Base-by-base conservation (phyloP, 108 stramenopile genomes). In the Cylindrotheca closterium region DNA sequence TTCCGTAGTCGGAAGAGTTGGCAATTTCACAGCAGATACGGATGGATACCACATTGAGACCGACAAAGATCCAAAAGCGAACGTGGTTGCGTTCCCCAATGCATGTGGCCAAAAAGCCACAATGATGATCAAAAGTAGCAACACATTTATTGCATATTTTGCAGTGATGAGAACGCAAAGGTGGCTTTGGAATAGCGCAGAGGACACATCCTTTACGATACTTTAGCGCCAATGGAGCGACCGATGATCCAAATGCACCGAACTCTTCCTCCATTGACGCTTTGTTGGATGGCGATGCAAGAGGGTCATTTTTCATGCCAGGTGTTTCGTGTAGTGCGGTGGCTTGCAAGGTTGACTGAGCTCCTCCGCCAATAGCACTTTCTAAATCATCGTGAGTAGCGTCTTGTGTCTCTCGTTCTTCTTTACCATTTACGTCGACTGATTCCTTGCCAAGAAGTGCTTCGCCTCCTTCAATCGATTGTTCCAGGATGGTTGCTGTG, bases 101-200 rank as follows among this genome's bases (percentile, higher is more conserved):
- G 68, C 93, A 93, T 1, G 91, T 90, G 23, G 75, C 86, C 30
- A 94, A 53, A 30, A 93, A 84, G 12, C 61, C 23, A 65, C 95
- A 96, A 69, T 94, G 92, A 79, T 96, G 95, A 80, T 96, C 95
- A 60, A 92, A 94, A 0, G 89, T 91, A 7, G 91, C 87, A 18
- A 96, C 88, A 67, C 89, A 94, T 51, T 46, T 49, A 48, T 87
- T 67, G 65, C 91, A 93, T 31, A 63, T 61, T 22, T 75, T 70
- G 77, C 95, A 96, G 56, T 92, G 92, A 68, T 94, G 92, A 7
- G 88, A 72, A 17, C 95, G 91, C n/a, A 94, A 60, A 12, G 90
- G 93, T n/a, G 88, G 89, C 15, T 15, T 42, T 47, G 55, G 54
- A 50, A 82, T 63, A 23, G 66, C 24, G 61, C 87, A 85, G 17